Conservation (phyloP, 208 protist genomes). For the Porcisia hertigi region DNA sequence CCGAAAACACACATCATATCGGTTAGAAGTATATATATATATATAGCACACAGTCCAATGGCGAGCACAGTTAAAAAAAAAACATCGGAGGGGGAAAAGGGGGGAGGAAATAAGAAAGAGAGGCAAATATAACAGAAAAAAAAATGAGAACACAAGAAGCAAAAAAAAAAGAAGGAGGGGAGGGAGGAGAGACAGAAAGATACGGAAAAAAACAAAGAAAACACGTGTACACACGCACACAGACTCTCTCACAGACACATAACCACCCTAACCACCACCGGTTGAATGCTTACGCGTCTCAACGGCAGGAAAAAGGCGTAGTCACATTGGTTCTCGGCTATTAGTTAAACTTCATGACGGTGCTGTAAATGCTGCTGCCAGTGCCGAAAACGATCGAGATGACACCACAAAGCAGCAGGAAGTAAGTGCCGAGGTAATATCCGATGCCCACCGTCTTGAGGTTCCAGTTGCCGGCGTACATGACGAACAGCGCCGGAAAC, state of each 20-base stretch:
- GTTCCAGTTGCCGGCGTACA: conserved; percentile 54
- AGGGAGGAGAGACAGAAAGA: background rate
- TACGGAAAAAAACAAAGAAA: background rate
- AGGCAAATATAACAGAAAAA: background rate
- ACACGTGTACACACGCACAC: background rate
- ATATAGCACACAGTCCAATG: background rate
- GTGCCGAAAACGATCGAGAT: conserved; percentile 65
- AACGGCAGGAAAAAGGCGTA: too few species aligned
- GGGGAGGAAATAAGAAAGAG: background rate
- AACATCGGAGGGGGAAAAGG: background rate
- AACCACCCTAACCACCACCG: too few species aligned
- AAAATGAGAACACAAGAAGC: background rate
- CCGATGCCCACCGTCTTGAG: conserved; percentile 27
- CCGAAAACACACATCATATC: background rate
- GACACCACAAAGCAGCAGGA: conserved; percentile 52
- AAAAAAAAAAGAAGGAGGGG: background rate
- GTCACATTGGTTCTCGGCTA: background rate
- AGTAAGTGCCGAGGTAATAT: conserved; percentile 48
- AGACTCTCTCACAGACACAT: background rate
- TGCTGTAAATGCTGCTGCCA: conserved; percentile 23
- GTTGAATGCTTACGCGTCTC: too few species aligned
- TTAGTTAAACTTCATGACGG: background rate
- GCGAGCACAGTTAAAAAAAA: background rate
- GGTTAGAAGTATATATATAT: background rate
- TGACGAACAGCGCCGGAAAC: conserved; percentile 58